phyloP scores from a whole-genome alignment of 306 rosid genomes.

The Vachellia collinsii region DNA sequence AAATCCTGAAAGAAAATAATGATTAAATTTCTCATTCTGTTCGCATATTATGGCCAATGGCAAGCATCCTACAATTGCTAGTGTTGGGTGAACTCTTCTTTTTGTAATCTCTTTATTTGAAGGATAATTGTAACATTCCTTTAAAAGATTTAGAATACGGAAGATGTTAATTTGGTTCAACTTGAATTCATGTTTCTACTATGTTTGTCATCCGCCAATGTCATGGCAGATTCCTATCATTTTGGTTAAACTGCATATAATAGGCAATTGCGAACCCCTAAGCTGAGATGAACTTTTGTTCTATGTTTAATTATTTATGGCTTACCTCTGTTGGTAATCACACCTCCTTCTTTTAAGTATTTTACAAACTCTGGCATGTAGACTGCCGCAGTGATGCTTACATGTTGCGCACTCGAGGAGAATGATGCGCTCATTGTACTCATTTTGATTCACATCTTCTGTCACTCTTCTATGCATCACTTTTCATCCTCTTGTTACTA shows the following conservation, averaged over 20 bases:
- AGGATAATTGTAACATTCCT: not conserved
- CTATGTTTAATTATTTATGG: not conserved
- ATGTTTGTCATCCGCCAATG: not conserved
- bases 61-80: not conserved
- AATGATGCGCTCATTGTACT: not conserved
- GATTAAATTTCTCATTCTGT: not conserved
- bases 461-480: not conserved
- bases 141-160: not conserved
- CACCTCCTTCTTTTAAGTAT: constrained; percentile 17
- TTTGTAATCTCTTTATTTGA: not conserved
- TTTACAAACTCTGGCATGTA: not conserved
- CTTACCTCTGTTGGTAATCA: not conserved
- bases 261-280: not conserved
- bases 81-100: not conserved
- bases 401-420: not conserved
- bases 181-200: constrained; percentile 12
- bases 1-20: not conserved
- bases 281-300: not conserved
- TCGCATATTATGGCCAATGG: not conserved
- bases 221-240: not conserved
- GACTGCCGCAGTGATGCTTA: not conserved
- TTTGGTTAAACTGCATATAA: not conserved
- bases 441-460: not conserved
- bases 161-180: not conserved
- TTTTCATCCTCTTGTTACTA: not conserved